Percentiles rank a stretch among this genome's conserved stretches.
phyloP scores from a whole-genome alignment of 2,329 filamentous ascomycete species.

The Exophiala sp. region DNA sequence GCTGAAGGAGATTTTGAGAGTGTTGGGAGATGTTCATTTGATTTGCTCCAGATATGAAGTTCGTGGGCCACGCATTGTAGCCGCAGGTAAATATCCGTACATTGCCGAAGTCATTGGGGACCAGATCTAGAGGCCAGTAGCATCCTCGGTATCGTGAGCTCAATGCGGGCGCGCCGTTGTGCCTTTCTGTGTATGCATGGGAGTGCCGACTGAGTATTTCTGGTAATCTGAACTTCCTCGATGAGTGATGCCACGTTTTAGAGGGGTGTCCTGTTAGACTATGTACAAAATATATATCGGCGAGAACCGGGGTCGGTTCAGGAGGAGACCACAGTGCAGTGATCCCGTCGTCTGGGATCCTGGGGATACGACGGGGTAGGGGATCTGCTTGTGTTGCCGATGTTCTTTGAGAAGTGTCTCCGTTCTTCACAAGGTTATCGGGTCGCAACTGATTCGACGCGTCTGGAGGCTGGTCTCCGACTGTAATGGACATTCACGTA shows the following conservation, averaged over 20 bases:
- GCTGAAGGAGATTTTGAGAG: slow-evolving; percentile 2
- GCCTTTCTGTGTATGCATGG: not conserved
- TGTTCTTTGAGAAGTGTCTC: too few species aligned
- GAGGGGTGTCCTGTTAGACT: slow-evolving; percentile 30
- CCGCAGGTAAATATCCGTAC: slow-evolving; percentile 19
- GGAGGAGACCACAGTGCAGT: slow-evolving; percentile 2
- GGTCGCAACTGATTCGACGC: too few species aligned
- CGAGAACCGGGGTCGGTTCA: not conserved
- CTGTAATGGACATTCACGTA: too few species aligned
- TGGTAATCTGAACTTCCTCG: slow-evolving; percentile 11
- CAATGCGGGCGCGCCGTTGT: not conserved
- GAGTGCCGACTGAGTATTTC: not conserved
- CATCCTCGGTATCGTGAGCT: not conserved
- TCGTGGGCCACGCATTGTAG: slow-evolving; percentile 5
- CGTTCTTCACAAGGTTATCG: too few species aligned
- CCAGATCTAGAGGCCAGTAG: slow-evolving; percentile 33
- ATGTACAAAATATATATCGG: slow-evolving; percentile 30
- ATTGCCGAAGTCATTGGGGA: slow-evolving; percentile 31
- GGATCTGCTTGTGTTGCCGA: too few species aligned
- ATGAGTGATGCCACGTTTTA: slow-evolving; percentile 28
- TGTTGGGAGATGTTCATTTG: slow-evolving; percentile 7
- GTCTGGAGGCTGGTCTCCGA: too few species aligned
- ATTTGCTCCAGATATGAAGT: not conserved
- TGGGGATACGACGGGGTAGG: too few species aligned
- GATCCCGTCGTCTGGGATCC: not conserved